Conservation (phyloP, 352 stramenopile genomes). For the Globisporangium cylindrosporum region DNA sequence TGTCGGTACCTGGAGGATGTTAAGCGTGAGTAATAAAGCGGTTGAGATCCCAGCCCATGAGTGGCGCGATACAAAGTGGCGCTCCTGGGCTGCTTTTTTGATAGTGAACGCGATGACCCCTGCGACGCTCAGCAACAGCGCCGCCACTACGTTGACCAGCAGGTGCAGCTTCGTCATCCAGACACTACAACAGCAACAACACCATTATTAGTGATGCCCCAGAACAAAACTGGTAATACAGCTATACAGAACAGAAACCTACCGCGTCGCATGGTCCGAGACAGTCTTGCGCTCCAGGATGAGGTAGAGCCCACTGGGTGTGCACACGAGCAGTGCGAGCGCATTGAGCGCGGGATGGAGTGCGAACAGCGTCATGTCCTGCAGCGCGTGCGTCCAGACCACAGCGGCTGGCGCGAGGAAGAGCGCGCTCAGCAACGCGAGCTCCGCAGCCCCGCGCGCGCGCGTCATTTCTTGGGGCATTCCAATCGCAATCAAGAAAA, state of each 20-base stretch:
- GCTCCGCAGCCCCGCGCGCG: not conserved
- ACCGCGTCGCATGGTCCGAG: conserved; percentile 39
- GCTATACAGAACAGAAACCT: not conserved
- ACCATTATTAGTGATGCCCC: not conserved
- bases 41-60: conserved; percentile 59
- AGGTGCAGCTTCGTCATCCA: conserved; percentile 59
- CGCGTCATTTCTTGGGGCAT: not conserved
- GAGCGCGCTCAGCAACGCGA: conserved; percentile 30
- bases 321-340: conserved; percentile 48
- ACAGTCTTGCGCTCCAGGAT: conserved; percentile 56
- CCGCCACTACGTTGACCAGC: conserved; percentile 39
- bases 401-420: conserved; percentile 47
- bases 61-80: conserved; percentile 46
- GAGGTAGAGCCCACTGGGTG: conserved; percentile 51
- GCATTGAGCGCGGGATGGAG: conserved; percentile 55
- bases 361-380: conserved; percentile 46
- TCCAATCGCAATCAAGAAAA: too few species aligned
- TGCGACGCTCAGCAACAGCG: conserved; percentile 32
- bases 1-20: conserved; percentile 45
- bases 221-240: too few species aligned
- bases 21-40: conserved; percentile 53
- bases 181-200: conserved; percentile 28
- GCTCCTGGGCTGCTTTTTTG: conserved; percentile 28
- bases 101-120: conserved; percentile 34
- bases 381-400: conserved; percentile 46